Evolutionary conservation across 345 rosid genomes (phyloP), one percentile per base, ranked within the genome.

Genomic region (Angophora floribunda): DNA sequence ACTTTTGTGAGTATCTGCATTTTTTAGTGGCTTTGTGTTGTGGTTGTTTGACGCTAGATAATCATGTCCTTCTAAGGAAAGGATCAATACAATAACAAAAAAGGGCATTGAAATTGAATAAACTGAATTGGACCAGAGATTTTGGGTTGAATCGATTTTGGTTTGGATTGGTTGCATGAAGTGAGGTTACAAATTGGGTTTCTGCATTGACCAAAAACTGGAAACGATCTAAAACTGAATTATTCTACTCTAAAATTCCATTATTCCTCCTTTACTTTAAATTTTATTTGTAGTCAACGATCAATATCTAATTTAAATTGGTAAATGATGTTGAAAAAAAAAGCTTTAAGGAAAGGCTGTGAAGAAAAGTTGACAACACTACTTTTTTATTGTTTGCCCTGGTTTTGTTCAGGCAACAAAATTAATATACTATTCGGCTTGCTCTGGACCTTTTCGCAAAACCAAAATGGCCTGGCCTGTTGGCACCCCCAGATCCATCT

Each of bases 1-100:
- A 90, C 92, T 88, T 94, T 91, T 93, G 99, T 97, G 93, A 93
- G 99, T 90, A 88, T 70, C 22, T 85, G 59, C 80, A 51, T 90
- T 57, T 87, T 88, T 50, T 86, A 45, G 61, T 51, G 36, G 88
- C 28, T 24, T 45, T 22, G 45, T 14, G 11, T 59, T 7, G 16
- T 75, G 14, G 49, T 36, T 41, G 49, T 75, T 75, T 41, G 49
- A 75, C 13, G 1, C 3, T 75, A 75, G 82, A 75, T 19, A 75
- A 75, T 75, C 49, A 19, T 0, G 41, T 75, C 84, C 84, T 75
- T 75, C 84, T 41, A 75, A 4, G 28, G 28, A 75, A 11, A 41
- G 28, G 28, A 41, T 41, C 80, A 5, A 70, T 19, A 36, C 49
- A 75, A 19, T 41, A 41, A 75, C 26, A 70, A 9, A 10, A 75